Evolutionary conservation across 2,329 filamentous ascomycete species (phyloP), one percentile per base, ranked within the genome.

Genomic region (Coleophoma eucalyptorum): DNA sequence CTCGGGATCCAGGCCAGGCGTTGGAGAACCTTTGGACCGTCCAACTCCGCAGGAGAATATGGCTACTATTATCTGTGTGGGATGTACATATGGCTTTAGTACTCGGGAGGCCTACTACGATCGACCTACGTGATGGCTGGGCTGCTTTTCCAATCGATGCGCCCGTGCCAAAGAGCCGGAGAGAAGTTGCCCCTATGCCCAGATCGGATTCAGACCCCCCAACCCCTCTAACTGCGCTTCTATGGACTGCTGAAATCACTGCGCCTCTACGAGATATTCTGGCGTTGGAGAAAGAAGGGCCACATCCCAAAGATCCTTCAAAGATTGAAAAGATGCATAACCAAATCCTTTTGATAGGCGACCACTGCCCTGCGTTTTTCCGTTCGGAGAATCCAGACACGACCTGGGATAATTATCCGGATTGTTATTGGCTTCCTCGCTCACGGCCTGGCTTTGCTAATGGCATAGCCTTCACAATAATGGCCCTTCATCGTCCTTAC

Each of bases 401-500:
- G 10, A 71, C 72, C 2, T 85, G 77, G 65, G 82, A 85, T 52
- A 58, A 70, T 15, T 62, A 74, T n/a, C 73, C 77, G 0, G 73
- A 75, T n/a, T 75, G 75, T 53, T 65, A 68, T 49, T 84, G 81
- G 80, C 61, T 85, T 61, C 67, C 46, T 67, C 70, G n/a, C 68
- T 79, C 37, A 67, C 71, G 50, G 69, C 72, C 45, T n/a, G 61
- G 77, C 46, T 74, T 76, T 13, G 77, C 80, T 56, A 61, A 77
- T 5, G 65, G 72, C 11, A 50, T 58, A 5, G 68, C 74, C 0
- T 82, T 84, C 60, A 75, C 78, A 51, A 65, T 80, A 45, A 80
- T 85, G 68, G 80, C 79, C 4, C 69, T 86, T 37, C 82, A 86
- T 54, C 72, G 81, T 20, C 80, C 81, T 0, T 85, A 84, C 59